Base-by-base conservation (phyloP, 768 basidiomycete genomes). In the Pleurotus pulmonarius region DNA sequence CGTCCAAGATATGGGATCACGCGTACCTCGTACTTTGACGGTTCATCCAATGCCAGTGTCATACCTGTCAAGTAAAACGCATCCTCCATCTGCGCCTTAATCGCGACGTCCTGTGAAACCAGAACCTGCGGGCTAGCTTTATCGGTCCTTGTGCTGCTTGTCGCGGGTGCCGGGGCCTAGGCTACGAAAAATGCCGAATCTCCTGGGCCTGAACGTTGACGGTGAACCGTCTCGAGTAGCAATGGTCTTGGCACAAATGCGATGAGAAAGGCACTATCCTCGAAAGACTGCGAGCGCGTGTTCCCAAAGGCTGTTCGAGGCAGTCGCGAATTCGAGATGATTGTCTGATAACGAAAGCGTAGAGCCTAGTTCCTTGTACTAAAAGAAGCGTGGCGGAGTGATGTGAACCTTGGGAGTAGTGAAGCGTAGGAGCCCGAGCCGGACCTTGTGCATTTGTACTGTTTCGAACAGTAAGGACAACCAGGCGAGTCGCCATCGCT, bases 21-120 rank as follows among this genome's bases (percentile, higher is more conserved):
- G 29, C 9, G 29, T 11, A 34, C 29, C 29, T 34, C 58, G 76
- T 43, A 94, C 93, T 68, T 96, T 94, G 46, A 98, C 75, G 20
- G 83, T 70, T 0, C 91, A 89, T 57, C 76, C 82, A 1, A 82
- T 77, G 95, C 94, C 94, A 97, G 70, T 94, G 96, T 59, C 82
- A 80, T 63, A 98, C 97, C 65, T 94, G 98, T 94, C 95, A 99
- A 6, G 88, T 89, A 43, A 99, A 70, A 56, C 86, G 94, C 58
- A 45, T 58, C 64, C 56, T 37, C 49, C 53, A 49, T 56, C 48
- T 22, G 59, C 46, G 46, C 11, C 29, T 11, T 34, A 34, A 34
- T 62, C 61, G 16, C 57, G 52, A 8, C 61, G 56, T 18, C 49
- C 53, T 7, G 58, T 43, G 25, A 40, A 41, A 34, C 13, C 43